Base-by-base conservation (phyloP, 306 rosid genomes). In the Heteromeles arbutifolia region DNA sequence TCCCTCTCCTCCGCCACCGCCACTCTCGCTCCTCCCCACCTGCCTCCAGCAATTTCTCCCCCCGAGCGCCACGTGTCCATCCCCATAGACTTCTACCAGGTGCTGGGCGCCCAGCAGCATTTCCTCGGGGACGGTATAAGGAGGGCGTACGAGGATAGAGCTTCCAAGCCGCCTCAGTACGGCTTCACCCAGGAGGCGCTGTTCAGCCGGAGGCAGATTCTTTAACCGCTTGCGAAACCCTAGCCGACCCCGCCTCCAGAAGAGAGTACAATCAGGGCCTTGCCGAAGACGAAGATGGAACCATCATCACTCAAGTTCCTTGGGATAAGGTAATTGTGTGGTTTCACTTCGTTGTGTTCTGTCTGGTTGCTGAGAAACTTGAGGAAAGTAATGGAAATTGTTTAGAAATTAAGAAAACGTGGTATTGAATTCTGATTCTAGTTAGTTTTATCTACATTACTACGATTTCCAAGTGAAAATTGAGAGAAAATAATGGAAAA, bases 141-240 rank as follows among this genome's bases (percentile, higher is more conserved):
- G 43, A 73, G 97, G 53, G 89, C 97, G 19, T 95, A 92, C 72
- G 99, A 95, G 24, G 88, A 97, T 53, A 90, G 92, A 78, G 87
- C 84, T 87, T 89, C 97, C 44, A 95, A 89, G 84, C 96, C 92
- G 39, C 97, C 97, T 74, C 96, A 88, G 82, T 88, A 87, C 67
- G 92, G 97, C 0, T 92, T 95, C 85, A 87, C 92, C 68, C 86
- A 92, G 68, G 97, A 92, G 8, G 88, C 97, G 0, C 76, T 95
- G 39, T 78, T 95, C 34, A 92, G 93, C 83, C 93, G 97, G 41
- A 82, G 99, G 19, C 97, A 88, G 81, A 90, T 95, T 61, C 97
- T 95, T 39, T 90, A 79, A 97, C 91, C 4, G 97, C 99, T 37
- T 95, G 96, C 26, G 97, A 95, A 90, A 95, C 96, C 92, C 88